These are phyloP conservation scores for Lolium perenne DNA, from an alignment of 176 grass and related monocot species.

Conservation along the genomic window DNA sequence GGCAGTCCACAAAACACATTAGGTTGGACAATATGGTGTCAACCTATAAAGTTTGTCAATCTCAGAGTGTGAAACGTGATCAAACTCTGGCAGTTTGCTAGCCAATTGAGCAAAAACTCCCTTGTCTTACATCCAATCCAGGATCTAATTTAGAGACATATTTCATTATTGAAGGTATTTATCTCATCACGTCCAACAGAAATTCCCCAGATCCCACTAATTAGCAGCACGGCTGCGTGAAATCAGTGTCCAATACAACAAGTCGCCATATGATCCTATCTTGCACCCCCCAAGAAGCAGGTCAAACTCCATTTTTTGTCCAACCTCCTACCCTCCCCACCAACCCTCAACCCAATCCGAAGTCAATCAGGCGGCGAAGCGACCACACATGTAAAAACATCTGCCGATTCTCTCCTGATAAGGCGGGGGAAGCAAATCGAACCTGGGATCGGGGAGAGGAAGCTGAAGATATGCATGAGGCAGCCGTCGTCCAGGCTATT, in stretches of 20 bases:
- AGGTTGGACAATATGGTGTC: background rate
- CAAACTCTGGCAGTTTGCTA: background rate
- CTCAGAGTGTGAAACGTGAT: background rate
- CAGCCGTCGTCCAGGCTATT: slow-evolving; percentile 87
- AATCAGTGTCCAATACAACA: background rate
- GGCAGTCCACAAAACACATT: background rate
- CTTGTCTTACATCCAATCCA: background rate
- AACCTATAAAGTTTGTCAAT: background rate
- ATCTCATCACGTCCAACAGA: background rate
- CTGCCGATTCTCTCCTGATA: background rate
- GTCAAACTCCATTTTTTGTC: slow-evolving; percentile 30
- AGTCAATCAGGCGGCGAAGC: background rate
- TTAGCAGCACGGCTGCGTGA: background rate
- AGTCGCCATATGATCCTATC: background rate
- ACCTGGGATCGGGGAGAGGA: slow-evolving; percentile 95
- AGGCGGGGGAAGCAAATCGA: slow-evolving; percentile 15
- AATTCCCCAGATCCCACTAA: background rate
- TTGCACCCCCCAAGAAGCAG: background rate
- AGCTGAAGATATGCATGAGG: slow-evolving; percentile 98
- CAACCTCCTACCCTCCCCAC: background rate
- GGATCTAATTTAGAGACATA: background rate
- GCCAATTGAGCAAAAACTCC: background rate
- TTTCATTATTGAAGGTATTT: background rate
- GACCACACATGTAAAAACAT: background rate
- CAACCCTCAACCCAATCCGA: slow-evolving; percentile 24